A percentile compares a stretch with the other conserved stretches of the same genome.
phyloP scores from a whole-genome alignment of 73 alveolate genomes.

The Tetrahymena borealis region DNA sequence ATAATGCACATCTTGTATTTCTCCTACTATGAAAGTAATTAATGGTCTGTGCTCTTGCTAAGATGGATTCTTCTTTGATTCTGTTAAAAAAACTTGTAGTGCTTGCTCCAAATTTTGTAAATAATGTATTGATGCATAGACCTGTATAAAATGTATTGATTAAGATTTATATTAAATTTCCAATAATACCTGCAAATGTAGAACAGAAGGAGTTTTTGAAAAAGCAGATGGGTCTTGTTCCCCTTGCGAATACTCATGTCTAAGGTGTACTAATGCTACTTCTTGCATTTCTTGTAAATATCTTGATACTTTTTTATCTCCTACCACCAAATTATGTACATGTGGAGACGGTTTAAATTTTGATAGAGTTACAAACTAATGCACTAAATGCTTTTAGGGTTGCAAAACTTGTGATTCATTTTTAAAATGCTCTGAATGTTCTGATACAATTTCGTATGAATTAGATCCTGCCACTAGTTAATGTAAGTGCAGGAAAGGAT shows the following conservation, averaged over 20 bases:
- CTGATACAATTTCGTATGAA: not conserved
- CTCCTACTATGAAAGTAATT: not conserved
- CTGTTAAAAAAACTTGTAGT: not conserved
- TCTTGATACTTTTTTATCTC: not conserved
- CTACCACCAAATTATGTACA: not conserved
- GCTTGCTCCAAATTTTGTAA: not conserved
- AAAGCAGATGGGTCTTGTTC: not conserved
- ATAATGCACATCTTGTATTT: not conserved
- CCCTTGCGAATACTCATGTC: not conserved
- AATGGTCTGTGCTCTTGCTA: not conserved
- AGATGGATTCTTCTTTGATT: not conserved
- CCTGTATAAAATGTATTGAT: not conserved
- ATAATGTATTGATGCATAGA: not conserved
- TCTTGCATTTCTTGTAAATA: not conserved
- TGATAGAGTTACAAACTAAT: not conserved
- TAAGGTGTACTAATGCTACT: not conserved
- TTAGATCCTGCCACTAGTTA: not conserved
- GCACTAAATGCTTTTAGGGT: not conserved
- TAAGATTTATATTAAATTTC: not conserved
- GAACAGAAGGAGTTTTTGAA: not conserved
- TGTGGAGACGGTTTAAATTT: not conserved
- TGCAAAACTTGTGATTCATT: not conserved
- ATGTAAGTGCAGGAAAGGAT: not conserved
- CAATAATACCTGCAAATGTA: not conserved
- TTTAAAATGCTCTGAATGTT: not conserved